Base-by-base conservation (phyloP, 2,329 filamentous ascomycete species). In the Phyllosticta citrichinensis region DNA sequence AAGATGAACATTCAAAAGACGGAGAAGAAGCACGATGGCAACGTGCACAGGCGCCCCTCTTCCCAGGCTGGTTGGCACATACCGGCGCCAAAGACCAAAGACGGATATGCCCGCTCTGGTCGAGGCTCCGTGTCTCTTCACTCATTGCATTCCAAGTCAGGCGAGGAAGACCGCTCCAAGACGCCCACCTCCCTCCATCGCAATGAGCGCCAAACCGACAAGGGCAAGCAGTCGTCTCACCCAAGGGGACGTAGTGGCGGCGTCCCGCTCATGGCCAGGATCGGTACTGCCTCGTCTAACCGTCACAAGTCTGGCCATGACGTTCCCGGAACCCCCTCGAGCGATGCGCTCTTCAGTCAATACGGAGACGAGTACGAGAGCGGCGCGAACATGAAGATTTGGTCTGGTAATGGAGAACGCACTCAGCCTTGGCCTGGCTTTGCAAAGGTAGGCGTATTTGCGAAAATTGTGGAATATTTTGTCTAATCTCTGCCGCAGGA, bases 1-100 rank as follows among this genome's bases (percentile, higher is more conserved):
- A 66, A 68, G 33, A 75, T 75, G 61, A 68, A 74, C 50, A 73
- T 75, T 14, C 66, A 74, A 57, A 76, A 75, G 65, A 70, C 70
- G 56, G 74, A 74, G 61, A 74, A 73, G 64, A 75, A 73, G 62
- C 58, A 64, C 12, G 64, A 68, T n/a, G 66, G 66, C 14, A 72
- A 73, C 55, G 63, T 70, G 17, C 11, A 51, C 9, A 57, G 55
- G 5, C 59, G 30, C 47, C 59, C 55, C 14, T 60, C 58, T 14
- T n/a, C 40, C 12, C 14, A 47, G 3, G 40, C 40, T n/a, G 40
- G 40, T n/a, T 47, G 40, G 40, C 40, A 47, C n/a, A 47, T 47
- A n/a, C 40, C 40, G n/a, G 24, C 52, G 20, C 52, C 52, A 24
- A 53, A 53, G 52, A 12, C 19, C 52, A 53, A 24, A 55, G 17